Conservation (phyloP, 352 stramenopile genomes). For the Saprolegnia parasitica region DNA sequence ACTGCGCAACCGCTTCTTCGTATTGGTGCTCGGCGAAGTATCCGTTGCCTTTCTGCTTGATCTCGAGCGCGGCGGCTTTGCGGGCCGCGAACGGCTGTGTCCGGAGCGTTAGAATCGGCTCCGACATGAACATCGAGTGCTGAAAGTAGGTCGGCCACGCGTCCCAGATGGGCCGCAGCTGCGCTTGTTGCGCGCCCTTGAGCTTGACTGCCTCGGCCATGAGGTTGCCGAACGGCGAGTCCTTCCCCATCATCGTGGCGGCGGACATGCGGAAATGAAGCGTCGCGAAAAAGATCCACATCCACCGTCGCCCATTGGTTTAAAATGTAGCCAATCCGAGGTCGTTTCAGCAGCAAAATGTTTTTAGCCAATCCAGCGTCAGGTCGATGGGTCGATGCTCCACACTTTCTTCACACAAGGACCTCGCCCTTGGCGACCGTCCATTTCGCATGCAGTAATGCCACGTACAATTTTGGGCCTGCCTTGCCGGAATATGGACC, state of each 20-base stretch:
- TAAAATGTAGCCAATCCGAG: not conserved
- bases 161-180: conserved; percentile 65
- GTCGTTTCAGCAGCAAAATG: not conserved
- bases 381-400: no score
- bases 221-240: conserved; percentile 61
- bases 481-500: no score
- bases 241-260: conserved; percentile 20
- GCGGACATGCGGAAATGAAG: not conserved
- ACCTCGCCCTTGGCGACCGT: not conserved
- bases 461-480: not conserved
- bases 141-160: conserved; percentile 82
- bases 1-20: conserved; percentile 75
- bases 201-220: conserved; percentile 85
- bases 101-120: conserved; percentile 51
- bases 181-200: conserved; percentile 74
- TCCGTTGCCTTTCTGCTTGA: conserved; percentile 65
- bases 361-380: not conserved
- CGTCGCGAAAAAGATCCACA: not conserved
- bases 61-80: conserved; percentile 47
- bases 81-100: conserved; percentile 47
- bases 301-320: not conserved
- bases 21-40: conserved; percentile 45
- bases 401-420: no score
- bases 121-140: conserved; percentile 84
- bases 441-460: not conserved